Base-by-base conservation (phyloP, 2,329 filamentous ascomycete species). In the Rutstroemia sp. region DNA sequence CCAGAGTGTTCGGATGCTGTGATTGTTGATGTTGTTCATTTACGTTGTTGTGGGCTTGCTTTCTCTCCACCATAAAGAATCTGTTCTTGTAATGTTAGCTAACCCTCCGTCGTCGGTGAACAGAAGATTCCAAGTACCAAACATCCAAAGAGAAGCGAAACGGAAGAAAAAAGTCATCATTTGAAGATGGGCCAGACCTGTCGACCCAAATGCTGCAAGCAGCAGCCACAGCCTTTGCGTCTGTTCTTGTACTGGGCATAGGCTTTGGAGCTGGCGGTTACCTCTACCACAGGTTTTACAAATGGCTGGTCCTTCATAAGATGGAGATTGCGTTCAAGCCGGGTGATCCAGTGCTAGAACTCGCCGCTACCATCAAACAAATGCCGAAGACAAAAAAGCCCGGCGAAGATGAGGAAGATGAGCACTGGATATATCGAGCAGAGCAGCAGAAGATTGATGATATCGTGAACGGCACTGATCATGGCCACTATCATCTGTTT, bases 271-370 rank as follows among this genome's bases (percentile, higher is more conserved):
- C 80, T 23, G 87, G 88, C 6, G 89, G 86, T 23, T 92, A 89
- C 70, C 78, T 79, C 48, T 95, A 94, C 69, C 88, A 94, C 70
- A 83, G 80, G 65, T 83, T 81, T 69, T 97, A 99, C 80, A 99
- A 99, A 74, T 80, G 86, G 72, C 74, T 95, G 56, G 90, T 97
- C 27, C 76, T 97, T n/a, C 75, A 84, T 62, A 99, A 99, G 73
- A 97, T 99, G 78, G 83, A 88, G 63, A 87, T 88, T 64, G 94
- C 94, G 23, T 99, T 99, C 71, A 80, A 87, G 57, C 91, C 92
- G 1, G 94, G 94, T 10, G 94, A 99, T 69, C 92, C 91, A 1
- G 90, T 92, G 25, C 81, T 92, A 17, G 92, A 88, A 57, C 75
- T 96, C 47, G 90, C 90, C 2, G 86, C 87, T 25, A 75, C 79